Evolutionary conservation across 2,329 filamentous ascomycete species (phyloP).

Genomic region (Cyphellophora attinorum): DNA sequence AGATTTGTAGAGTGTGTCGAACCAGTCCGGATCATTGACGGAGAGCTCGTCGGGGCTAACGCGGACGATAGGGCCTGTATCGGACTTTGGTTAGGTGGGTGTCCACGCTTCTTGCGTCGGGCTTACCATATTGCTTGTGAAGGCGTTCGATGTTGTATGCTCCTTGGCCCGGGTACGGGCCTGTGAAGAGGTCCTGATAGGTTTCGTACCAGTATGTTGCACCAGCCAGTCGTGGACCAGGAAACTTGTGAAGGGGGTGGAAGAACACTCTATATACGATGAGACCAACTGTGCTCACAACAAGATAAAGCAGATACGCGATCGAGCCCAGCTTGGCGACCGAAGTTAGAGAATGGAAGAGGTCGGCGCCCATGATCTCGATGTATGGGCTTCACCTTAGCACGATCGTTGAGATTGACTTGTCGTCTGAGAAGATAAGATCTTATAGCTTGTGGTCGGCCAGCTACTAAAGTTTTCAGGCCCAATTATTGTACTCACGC

Average conservation of each 20-base stretch:
- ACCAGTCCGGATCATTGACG: constrained; percentile 8
- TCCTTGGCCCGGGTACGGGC: constrained; percentile 19
- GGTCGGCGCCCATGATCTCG: no score
- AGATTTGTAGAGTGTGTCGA: constrained; percentile 6
- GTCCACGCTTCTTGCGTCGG: not conserved
- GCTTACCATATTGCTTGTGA: constrained; percentile 24
- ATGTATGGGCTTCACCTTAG: no score
- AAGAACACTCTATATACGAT: constrained; percentile 23
- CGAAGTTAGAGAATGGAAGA: no score
- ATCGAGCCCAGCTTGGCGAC: no score
- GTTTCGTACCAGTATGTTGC: constrained; percentile 20
- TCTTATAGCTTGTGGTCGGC: no score
- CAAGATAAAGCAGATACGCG: no score
- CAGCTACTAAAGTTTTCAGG: no score
- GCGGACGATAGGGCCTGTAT: constrained; percentile 7
- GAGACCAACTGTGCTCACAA: constrained; percentile 1
- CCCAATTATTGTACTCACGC: no score
- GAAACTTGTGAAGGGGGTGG: constrained; percentile 24
- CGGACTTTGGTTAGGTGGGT: no score
- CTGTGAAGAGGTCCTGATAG: constrained; percentile 20
- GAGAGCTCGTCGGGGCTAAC: constrained; percentile 9
- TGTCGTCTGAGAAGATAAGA: no score
- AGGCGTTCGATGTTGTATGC: constrained; percentile 24
- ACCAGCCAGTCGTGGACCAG: constrained; percentile 24
- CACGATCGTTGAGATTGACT: no score